Conservation (phyloP, 495 filamentous ascomycete genomes). For the Tuber magnatum region DNA sequence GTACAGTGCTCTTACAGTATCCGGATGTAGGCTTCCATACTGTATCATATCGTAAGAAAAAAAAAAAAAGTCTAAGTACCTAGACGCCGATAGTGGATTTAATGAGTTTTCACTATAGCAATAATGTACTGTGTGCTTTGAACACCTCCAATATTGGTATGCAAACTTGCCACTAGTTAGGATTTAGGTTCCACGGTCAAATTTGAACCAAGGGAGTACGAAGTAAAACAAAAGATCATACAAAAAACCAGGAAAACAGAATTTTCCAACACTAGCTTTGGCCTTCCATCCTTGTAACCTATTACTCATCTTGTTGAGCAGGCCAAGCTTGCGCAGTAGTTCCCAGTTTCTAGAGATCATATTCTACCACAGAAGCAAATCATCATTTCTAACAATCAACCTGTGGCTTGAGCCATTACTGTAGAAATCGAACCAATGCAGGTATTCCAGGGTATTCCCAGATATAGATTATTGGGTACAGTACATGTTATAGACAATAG, state of each 20-base stretch:
- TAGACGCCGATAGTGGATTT: too few relatives aligned
- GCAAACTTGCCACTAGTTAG: background rate
- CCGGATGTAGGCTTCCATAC: too few relatives aligned
- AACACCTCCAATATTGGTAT: background rate
- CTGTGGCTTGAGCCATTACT: background rate
- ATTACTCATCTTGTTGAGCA: background rate
- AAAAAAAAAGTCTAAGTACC: too few relatives aligned
- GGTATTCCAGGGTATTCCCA: background rate
- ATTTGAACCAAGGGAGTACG: background rate
- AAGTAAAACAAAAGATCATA: too few relatives aligned
- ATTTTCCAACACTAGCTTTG: background rate
- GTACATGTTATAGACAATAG: too few relatives aligned
- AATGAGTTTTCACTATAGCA: too few relatives aligned
- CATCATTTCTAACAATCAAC: background rate
- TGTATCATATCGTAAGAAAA: too few relatives aligned
- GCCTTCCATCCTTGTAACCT: background rate
- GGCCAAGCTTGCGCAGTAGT: background rate
- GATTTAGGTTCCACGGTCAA: background rate
- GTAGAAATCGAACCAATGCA: background rate
- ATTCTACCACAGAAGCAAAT: background rate
- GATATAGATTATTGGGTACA: too few relatives aligned
- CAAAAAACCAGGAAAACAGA: background rate
- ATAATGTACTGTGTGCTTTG: background rate
- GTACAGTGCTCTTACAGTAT: too few relatives aligned
- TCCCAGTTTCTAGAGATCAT: background rate